phyloP scores from a whole-genome alignment of 208 protist species.

The Vickermania spadyakhi region DNA sequence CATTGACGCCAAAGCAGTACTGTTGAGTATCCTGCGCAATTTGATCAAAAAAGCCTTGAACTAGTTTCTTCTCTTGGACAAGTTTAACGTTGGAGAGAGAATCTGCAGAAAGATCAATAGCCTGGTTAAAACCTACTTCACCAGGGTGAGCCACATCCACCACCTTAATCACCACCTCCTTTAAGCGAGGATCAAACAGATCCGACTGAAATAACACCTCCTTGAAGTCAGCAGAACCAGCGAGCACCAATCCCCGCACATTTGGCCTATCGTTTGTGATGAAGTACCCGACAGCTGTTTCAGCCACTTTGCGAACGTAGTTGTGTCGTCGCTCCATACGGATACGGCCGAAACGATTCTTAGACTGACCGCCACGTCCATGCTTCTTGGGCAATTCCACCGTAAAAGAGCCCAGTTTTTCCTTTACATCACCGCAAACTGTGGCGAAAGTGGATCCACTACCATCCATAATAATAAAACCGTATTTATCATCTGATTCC shows the following conservation, averaged over 20 bases:
- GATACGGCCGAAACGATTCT: conserved; percentile 99
- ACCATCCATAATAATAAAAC: conserved; percentile 99
- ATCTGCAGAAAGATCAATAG: conserved; percentile 98
- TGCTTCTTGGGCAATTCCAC: conserved; percentile 99
- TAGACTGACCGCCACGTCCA: conserved; percentile 99
- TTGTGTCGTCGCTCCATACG: conserved; percentile 99
- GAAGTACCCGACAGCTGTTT: conserved; percentile 96
- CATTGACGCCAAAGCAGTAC: conserved; percentile 98
- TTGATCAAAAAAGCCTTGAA: conserved; percentile 98
- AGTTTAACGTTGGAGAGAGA: conserved; percentile 97
- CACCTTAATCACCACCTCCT: conserved; percentile 97
- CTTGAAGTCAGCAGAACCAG: conserved; percentile 99
- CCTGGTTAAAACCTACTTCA: conserved; percentile 99
- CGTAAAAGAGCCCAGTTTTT: conserved; percentile 97
- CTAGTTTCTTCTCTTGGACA: conserved; percentile 99
- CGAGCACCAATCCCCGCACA: conserved; percentile 98
- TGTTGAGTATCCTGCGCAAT: conserved; percentile 98
- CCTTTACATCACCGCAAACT: conserved; percentile 96
- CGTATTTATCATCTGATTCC: conserved; percentile 99
- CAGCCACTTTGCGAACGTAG: conserved; percentile 99
- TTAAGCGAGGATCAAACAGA: conserved; percentile 96
- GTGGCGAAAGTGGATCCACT: conserved; percentile 96
- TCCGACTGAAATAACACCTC: conserved; percentile 95
- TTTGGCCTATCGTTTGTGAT: conserved; percentile 98
- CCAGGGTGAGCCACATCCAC: conserved; percentile 99